Base-by-base conservation (phyloP, 1,284 basidiomycete genomes). In the Earliella scabrosa region DNA sequence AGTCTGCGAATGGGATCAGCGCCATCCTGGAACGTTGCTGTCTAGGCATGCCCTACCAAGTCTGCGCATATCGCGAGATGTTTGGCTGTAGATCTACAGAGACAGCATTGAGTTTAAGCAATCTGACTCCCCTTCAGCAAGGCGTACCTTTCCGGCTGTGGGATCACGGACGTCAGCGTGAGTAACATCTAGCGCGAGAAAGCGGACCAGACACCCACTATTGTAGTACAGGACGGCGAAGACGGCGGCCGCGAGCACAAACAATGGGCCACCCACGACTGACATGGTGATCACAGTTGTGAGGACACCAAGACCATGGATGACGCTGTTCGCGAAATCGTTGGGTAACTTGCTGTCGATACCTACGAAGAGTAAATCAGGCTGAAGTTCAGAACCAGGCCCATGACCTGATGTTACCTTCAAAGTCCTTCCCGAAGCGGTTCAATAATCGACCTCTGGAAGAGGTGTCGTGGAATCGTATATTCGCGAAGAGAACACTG, bases 381-480 rank as follows among this genome's bases (percentile, higher is more conserved):
- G n/a, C 13, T 31, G 29, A 31, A 13, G 13, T 31, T 7, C 13
- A 6, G 29, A 31, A 7, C 6, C 13, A 7, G 29, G 6, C 6
- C 6, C 29, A 31, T 31, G 29, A 31, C 13, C 29, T 13, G 29
- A 31, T 31, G 29, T 7, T 48, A 86, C 88, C 91, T 77, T 97
- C 95, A 56, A 97, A 93, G 69, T 97, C 95, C 71, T 97, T 97
- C 36, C 94, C 93, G 65, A 97, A 97, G 36, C 95, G 82, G 69
- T 97, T 96, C 35, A 96, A 75, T 6, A 96, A 75, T 14, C 93
- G 85, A 7, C 95, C 95, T 41, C 93, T 85, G 46, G 89, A 92
- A 3, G 94, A 87, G 0, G 94, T 97, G 68, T 98, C 95, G 67
- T 97, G 95, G 82, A 97, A 97, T 24, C 95, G 86, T 49, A 97